Conservation (phyloP, 2,329 filamentous ascomycete species). For the Ophiostoma australiae region DNA sequence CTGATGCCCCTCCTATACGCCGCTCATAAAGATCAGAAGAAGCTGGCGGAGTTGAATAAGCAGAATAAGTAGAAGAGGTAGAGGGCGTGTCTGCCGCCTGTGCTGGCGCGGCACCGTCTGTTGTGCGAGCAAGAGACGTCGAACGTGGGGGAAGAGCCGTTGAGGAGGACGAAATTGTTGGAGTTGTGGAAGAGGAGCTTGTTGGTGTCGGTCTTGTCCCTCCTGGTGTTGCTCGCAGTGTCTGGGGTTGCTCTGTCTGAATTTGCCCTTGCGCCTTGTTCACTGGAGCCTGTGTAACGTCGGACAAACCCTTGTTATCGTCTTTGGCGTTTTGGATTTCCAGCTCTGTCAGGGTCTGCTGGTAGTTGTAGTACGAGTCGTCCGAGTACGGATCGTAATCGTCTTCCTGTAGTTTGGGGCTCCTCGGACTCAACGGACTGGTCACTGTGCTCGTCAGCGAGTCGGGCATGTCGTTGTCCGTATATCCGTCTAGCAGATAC, state of each 20-base stretch:
- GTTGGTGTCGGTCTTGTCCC: background rate
- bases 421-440: background rate
- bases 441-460: background rate
- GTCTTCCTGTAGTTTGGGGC: conserved; percentile 8
- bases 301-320: conserved; percentile 1
- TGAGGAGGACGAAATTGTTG: background rate
- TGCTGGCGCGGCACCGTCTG: background rate
- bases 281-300: conserved; percentile 12
- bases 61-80: background rate
- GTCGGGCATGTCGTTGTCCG: conserved; percentile 14
- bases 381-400: conserved; percentile 20
- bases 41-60: too few species aligned
- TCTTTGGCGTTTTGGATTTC: too few species aligned
- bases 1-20: conserved; percentile 47
- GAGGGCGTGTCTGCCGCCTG: background rate
- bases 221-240: background rate
- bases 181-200: background rate
- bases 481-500: conserved; percentile 25
- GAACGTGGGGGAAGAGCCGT: background rate
- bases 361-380: conserved; percentile 18
- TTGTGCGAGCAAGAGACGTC: background rate
- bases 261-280: conserved; percentile 2
- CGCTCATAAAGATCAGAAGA: conserved; percentile 33
- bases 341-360: conserved; percentile 4
- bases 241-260: background rate